Evolutionary conservation across 257 asterid species (phyloP), one percentile per base, ranked within the genome.

Genomic region (Parsonsia alboflavescens): DNA sequence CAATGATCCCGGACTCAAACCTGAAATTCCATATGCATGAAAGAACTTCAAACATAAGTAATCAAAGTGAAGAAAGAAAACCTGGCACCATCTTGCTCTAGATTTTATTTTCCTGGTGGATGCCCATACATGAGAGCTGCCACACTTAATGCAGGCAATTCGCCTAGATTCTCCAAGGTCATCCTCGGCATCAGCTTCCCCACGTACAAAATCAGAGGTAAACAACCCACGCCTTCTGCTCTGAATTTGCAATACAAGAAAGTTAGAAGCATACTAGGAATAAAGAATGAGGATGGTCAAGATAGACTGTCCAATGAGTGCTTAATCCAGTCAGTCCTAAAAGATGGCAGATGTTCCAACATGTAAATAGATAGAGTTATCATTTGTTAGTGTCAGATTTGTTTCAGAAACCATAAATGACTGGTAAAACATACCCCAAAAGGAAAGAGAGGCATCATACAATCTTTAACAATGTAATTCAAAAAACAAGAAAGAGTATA

Each of bases 81-180:
- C 99, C 97, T 94, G 97, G 78, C 99, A 94, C 99, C 99, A 92
- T 94, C 99, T 86, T 79, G 99, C 99, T 86, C 80, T 94, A 61
- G 93, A 80, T 84, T 94, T 94, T 66, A 73, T 64, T 86, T 88
- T 94, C 74, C 85, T 89, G 52, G 99, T 90, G 76, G 63, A 69
- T 54, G 86, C 73, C 97, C 99, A 94, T 73, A 88, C 52, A 77
- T 94, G 99, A 72, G 90, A 83, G 74, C 82, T 76, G 74, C 91
- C 92, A 83, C 99, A 94, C 85, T 94, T 94, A 79, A 80, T 90
- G 87, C 99, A 94, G 53, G 97, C 90, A 73, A 94, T 90, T 52
- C 81, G 85, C 82, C 95, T 82, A 16, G 89, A 82, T 74, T 90
- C 97, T 69, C 82, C 91, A 41, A 72, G 75, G 57, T 83, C 81